A percentile compares a stretch with the other conserved stretches of the same genome.
phyloP scores from a whole-genome alignment of 1,284 basidiomycete genomes.

The Puccinia coronata region DNA sequence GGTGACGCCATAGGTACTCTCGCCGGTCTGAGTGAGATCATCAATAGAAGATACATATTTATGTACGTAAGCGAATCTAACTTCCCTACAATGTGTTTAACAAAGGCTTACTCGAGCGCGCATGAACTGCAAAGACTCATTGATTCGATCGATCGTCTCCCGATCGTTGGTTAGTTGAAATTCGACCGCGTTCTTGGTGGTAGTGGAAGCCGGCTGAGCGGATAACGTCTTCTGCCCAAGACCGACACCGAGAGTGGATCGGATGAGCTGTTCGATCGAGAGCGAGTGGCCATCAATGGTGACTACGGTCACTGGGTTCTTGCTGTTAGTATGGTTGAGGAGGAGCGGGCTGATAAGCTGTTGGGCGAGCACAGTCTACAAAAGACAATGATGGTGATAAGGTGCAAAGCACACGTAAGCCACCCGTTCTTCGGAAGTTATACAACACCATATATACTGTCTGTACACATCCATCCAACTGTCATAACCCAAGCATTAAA shows the following conservation, averaged over 20 bases:
- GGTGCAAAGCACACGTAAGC: not conserved
- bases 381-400: not conserved
- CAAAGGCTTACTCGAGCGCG: constrained; percentile 11
- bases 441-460: not conserved
- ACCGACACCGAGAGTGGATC: not conserved
- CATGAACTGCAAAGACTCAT: constrained; percentile 22
- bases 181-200: not conserved
- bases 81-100: not conserved
- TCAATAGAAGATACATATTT: not conserved
- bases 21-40: constrained; percentile 52
- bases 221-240: too few relatives aligned
- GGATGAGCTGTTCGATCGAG: constrained; percentile 2
- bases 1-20: constrained; percentile 46
- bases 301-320: not conserved
- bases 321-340: not conserved
- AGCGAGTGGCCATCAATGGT: constrained; percentile 25
- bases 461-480: too few relatives aligned
- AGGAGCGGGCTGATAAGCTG: not conserved
- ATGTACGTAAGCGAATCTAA: not conserved
- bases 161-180: constrained; percentile 9
- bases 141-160: not conserved
- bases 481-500: too few relatives aligned
- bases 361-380: not conserved
- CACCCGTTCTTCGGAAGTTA: not conserved
- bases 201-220: not conserved